Evolutionary conservation across 352 stramenopile genomes (phyloP).

Genomic region (Globisporangium emineosum): DNA sequence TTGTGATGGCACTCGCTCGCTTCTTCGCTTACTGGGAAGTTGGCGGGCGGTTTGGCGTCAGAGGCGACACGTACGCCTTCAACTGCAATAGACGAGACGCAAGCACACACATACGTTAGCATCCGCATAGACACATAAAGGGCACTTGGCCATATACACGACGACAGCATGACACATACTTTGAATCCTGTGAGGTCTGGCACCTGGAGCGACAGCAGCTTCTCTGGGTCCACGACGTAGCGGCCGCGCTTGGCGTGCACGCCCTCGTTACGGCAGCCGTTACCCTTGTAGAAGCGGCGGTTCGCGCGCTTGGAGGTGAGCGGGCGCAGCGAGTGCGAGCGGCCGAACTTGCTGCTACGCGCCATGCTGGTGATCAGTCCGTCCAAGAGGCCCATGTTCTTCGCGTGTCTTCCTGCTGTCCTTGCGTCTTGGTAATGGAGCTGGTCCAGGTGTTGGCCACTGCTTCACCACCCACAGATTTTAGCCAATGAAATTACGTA

Average conservation of each 20-base stretch:
- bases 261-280: slow-evolving; percentile 91
- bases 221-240: slow-evolving; percentile 91
- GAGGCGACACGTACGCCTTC: slow-evolving; percentile 81
- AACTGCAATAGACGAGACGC: slow-evolving; percentile 34
- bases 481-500: slow-evolving; percentile 11
- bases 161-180: slow-evolving; percentile 42
- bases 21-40: slow-evolving; percentile 14
- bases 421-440: background rate
- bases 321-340: slow-evolving; percentile 79
- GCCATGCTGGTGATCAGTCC: slow-evolving; percentile 67
- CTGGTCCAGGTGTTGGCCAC: slow-evolving; percentile 1
- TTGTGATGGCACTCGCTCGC: background rate
- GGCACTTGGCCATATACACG: background rate
- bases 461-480: slow-evolving; percentile 13
- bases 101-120: background rate
- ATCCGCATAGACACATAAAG: background rate
- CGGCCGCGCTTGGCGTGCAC: slow-evolving; percentile 88
- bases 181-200: slow-evolving; percentile 93
- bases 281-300: slow-evolving; percentile 96
- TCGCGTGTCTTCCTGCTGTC: background rate
- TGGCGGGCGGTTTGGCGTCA: slow-evolving; percentile 54
- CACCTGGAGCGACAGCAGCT: slow-evolving; percentile 91
- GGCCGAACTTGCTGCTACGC: slow-evolving; percentile 84
- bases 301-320: slow-evolving; percentile 93
- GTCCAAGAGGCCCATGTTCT: slow-evolving; percentile 72